Base-by-base conservation (phyloP, 2,329 filamentous ascomycete species). In the Paraphaeosphaeria sporulosa region DNA sequence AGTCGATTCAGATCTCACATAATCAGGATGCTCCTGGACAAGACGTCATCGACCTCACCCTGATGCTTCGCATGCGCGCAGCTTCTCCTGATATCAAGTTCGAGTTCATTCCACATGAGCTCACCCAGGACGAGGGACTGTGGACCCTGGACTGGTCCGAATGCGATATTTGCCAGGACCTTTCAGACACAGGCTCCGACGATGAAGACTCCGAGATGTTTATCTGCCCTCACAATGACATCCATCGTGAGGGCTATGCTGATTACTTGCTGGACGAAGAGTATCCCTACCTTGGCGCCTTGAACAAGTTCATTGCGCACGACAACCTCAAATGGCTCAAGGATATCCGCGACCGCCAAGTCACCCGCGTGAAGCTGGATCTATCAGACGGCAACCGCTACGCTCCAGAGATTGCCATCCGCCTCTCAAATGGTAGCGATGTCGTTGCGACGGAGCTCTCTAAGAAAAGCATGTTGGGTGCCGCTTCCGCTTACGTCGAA, bases 251-350 rank as follows among this genome's bases (percentile, higher is more conserved):
- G 1, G 34, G 2, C 1, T 44, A 19, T 2, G 34, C 36, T 2
- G 50, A 47, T 0, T 47, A 32, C 1, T 7, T 47, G 23, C 27
- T 27, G 4, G 49, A 46, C 7, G 15, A 9, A 1, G 44, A 42
- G 15, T 62, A 62, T 47, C n/a, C 10, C 6, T 65, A 63, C 43
- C 47, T 56, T 6, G 12, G 8, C 4, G 6, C 23, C 2, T 21
- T 65, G 23, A 60, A 65, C 48, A 25, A 55, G 9, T 47, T 63
- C n/a, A 40, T 65, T 3, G 34, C 23, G 13, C 59, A 62, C 23
- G 30, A 36, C 13, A 59, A 61, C n/a, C 48, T n/a, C n/a, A n/a
- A 15, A 7, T 64, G 60, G 62, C 38, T 60, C 4, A 13, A 44
- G n/a, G 23, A 46, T 8, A 19, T 64, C 17, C 50, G 42, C 7